Conservation (phyloP, 768 basidiomycete species). For the Boletus coccyginus region DNA sequence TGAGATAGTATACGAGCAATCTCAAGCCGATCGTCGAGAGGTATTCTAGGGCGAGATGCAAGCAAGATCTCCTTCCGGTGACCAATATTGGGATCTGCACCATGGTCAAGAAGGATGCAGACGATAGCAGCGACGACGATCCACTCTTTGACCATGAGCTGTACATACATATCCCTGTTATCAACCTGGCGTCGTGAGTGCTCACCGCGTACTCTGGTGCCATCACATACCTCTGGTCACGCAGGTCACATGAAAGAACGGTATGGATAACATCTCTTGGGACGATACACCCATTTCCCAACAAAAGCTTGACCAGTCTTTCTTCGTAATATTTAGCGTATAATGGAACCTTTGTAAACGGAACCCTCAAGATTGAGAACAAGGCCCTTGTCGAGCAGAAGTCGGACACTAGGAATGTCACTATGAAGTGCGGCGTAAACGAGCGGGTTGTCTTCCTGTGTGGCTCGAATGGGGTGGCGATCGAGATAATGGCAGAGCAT, state of each 20-base stretch:
- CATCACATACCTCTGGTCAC: no score
- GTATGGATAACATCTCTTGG: neutral
- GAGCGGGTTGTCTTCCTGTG: no score
- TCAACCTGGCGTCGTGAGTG: no score
- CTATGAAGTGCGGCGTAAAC: no score
- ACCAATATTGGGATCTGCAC: neutral
- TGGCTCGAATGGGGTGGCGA: no score
- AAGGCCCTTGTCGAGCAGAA: conserved; percentile 6
- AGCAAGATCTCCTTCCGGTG: neutral
- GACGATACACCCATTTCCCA: neutral
- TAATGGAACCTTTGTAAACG: neutral
- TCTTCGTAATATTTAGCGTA: neutral
- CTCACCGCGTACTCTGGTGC: no score
- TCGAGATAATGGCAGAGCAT: no score
- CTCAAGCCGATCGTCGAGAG: neutral
- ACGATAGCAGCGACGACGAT: neutral
- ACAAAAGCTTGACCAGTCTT: neutral
- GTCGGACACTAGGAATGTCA: neutral
- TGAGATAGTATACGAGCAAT: neutral
- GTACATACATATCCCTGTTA: no score
- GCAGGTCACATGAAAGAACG: neutral
- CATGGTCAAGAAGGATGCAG: neutral
- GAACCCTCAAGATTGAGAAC: conserved; percentile 2
- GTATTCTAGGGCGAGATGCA: neutral
- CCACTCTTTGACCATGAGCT: no score